phyloP scores from a whole-genome alignment of 805 yeast species.

The Yarrowia hollandica region DNA sequence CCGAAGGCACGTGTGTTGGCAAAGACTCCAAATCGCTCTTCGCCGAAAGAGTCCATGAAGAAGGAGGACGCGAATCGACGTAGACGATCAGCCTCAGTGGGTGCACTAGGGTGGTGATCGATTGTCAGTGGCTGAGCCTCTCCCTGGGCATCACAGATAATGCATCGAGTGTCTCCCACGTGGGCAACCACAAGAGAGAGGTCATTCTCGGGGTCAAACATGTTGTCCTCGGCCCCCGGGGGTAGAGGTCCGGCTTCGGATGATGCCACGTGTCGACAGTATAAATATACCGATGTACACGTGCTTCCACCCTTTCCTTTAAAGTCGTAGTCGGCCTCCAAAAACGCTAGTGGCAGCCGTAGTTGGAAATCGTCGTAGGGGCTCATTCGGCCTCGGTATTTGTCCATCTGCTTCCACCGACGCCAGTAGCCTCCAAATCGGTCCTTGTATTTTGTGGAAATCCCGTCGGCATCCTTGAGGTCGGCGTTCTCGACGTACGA shows the following conservation, averaged over 20 bases:
- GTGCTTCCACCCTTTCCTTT: slow-evolving; percentile 59
- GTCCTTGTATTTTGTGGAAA: slow-evolving; percentile 56
- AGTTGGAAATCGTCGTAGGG: slow-evolving; percentile 56
- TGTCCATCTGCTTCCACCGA: slow-evolving; percentile 57
- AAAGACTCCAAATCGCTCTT: slow-evolving; percentile 73
- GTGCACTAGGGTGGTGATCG: slow-evolving; percentile 85
- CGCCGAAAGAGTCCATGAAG: slow-evolving; percentile 89
- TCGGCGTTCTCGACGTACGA: slow-evolving; percentile 51
- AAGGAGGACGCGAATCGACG: slow-evolving; percentile 62
- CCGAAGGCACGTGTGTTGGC: slow-evolving; percentile 97
- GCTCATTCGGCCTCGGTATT: slow-evolving; percentile 39
- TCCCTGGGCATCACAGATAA: slow-evolving; percentile 80
- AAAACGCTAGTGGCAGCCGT: slow-evolving; percentile 62
- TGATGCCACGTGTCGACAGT: slow-evolving; percentile 38
- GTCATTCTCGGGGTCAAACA: slow-evolving; percentile 24
- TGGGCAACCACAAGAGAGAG: slow-evolving; percentile 68
- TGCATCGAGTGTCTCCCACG: slow-evolving; percentile 87
- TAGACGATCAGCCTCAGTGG: slow-evolving; percentile 71
- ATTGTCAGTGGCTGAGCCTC: slow-evolving; percentile 74
- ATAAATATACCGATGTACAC: slow-evolving; percentile 63
- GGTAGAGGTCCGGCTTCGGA: slow-evolving; percentile 9
- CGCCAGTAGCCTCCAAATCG: slow-evolving; percentile 85
- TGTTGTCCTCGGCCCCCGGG: slow-evolving; percentile 18
- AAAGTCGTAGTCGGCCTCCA: slow-evolving; percentile 65
- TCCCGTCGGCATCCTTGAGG: slow-evolving; percentile 44